These are phyloP conservation scores for Exophiala lecanii-corni DNA, from an alignment of 2,329 filamentous ascomycete genomes.

Conservation along the genomic window DNA sequence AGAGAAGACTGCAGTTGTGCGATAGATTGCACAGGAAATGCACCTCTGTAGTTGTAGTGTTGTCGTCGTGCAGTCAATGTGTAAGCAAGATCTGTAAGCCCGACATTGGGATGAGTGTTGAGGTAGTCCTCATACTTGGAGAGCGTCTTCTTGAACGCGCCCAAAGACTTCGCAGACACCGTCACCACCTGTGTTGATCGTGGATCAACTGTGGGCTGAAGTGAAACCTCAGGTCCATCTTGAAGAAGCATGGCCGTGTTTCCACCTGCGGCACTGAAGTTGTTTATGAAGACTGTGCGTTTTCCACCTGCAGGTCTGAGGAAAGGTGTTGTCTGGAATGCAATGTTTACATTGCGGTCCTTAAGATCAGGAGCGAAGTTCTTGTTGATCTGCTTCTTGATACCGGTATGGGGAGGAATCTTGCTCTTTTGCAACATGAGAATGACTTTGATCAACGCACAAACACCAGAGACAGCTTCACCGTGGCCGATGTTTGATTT, in stretches of 20 bases:
- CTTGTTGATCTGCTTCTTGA: slow-evolving; percentile 49
- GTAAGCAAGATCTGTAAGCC: slow-evolving; percentile 58
- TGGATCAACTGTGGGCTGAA: slow-evolving; percentile 42
- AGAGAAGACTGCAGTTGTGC: slow-evolving; percentile 31
- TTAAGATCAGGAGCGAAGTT: slow-evolving; percentile 33
- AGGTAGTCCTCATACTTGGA: slow-evolving; percentile 53
- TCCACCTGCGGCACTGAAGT: slow-evolving; percentile 67
- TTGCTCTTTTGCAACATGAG: slow-evolving; percentile 59
- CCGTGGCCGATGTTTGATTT: slow-evolving; percentile 44
- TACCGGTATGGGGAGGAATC: slow-evolving; percentile 64
- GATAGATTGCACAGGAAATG: slow-evolving; percentile 30
- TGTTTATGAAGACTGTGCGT: slow-evolving; percentile 53
- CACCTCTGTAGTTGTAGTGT: slow-evolving; percentile 39
- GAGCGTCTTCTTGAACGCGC: slow-evolving; percentile 51
- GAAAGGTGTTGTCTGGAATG: slow-evolving; percentile 43
- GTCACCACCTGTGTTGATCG: slow-evolving; percentile 56
- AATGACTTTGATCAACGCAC: slow-evolving; percentile 56
- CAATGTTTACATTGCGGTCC: slow-evolving; percentile 32
- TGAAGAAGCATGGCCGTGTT: slow-evolving; percentile 65
- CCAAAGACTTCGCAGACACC: slow-evolving; percentile 52
- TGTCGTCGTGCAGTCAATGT: slow-evolving; percentile 58
- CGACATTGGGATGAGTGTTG: slow-evolving; percentile 47
- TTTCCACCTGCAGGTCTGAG: slow-evolving; percentile 28
- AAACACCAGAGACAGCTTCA: slow-evolving; percentile 35
- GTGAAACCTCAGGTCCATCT: slow-evolving; percentile 46